phyloP scores from a whole-genome alignment of 306 rosid species.

The Casuarina cunninghamiana region DNA sequence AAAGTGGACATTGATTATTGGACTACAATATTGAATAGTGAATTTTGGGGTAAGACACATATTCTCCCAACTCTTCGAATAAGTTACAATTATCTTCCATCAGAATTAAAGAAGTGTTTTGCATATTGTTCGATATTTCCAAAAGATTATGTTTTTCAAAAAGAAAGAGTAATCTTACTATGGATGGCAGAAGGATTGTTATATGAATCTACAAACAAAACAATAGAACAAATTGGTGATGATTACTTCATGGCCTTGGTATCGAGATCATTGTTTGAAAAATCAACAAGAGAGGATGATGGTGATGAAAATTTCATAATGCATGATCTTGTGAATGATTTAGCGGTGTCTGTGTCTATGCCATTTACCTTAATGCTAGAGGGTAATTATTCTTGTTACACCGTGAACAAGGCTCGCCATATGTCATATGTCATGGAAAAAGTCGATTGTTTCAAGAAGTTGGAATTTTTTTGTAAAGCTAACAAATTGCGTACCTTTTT shows the following conservation, averaged over 20 bases:
- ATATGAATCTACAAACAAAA: too few species aligned
- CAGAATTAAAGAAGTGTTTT: slow-evolving; percentile 11
- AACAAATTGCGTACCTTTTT: too few species aligned
- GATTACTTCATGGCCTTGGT: too few species aligned
- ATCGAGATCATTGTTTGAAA: too few species aligned
- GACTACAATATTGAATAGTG: slow-evolving; percentile 9
- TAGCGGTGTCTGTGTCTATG: slow-evolving; percentile 10
- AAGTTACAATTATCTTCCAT: slow-evolving; percentile 12
- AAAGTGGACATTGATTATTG: not conserved
- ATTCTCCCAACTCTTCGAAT: slow-evolving; percentile 17
- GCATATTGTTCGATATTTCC: slow-evolving; percentile 28
- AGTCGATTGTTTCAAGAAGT: not conserved
- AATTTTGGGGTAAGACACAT: not conserved
- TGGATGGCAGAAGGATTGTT: too few species aligned
- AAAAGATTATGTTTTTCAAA: slow-evolving; percentile 17
- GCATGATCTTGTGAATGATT: slow-evolving; percentile 32
- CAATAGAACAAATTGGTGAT: too few species aligned
- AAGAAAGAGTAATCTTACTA: too few species aligned
- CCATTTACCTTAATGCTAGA: not conserved
- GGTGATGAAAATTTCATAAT: not conserved
- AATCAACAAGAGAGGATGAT: too few species aligned
- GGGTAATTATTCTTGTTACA: not conserved
- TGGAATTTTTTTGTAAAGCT: not conserved
- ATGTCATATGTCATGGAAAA: not conserved
- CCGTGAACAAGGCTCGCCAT: slow-evolving; percentile 12